These are phyloP conservation scores for Diplodia sapinea DNA, from an alignment of 2,329 filamentous ascomycete species.

Conservation along the genomic window DNA sequence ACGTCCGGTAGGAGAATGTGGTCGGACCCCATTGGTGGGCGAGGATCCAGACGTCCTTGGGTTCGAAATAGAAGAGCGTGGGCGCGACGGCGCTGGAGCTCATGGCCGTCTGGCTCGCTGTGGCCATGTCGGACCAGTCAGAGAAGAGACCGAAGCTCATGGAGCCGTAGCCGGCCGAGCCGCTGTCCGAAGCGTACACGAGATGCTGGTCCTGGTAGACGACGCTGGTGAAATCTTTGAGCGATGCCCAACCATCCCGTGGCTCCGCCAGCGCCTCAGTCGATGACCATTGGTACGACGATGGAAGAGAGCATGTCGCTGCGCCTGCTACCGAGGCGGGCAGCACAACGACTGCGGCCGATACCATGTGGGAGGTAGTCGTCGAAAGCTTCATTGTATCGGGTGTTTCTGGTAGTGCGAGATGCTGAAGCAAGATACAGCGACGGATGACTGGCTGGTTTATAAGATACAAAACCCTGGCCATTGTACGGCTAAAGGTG, in stretches of 20 bases:
- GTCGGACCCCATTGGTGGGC: constrained; percentile 69
- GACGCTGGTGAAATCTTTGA: constrained; percentile 68
- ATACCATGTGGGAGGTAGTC: not conserved
- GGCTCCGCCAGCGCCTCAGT: constrained; percentile 59
- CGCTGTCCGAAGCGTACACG: constrained; percentile 63
- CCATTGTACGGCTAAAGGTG: no score
- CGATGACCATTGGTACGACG: constrained; percentile 63
- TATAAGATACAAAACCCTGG: no score
- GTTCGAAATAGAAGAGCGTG: constrained; percentile 67
- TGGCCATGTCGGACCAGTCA: constrained; percentile 59
- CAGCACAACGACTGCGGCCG: constrained; percentile 14
- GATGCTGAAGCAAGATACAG: no score
- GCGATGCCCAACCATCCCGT: constrained; percentile 59
- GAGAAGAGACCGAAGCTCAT: constrained; percentile 64
- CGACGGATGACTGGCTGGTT: no score
- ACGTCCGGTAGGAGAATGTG: constrained; percentile 66
- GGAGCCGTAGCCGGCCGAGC: constrained; percentile 59
- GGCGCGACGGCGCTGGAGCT: constrained; percentile 59
- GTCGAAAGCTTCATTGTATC: not conserved
- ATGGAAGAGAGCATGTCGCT: constrained; percentile 57
- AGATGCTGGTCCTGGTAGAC: constrained; percentile 64
- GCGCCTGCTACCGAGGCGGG: constrained; percentile 33
- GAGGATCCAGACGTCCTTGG: constrained; percentile 68
- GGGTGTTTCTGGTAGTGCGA: not conserved
- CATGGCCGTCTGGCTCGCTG: constrained; percentile 61